Base-by-base conservation (phyloP, 352 stramenopile species). In the Phytophthora cryptogea region DNA sequence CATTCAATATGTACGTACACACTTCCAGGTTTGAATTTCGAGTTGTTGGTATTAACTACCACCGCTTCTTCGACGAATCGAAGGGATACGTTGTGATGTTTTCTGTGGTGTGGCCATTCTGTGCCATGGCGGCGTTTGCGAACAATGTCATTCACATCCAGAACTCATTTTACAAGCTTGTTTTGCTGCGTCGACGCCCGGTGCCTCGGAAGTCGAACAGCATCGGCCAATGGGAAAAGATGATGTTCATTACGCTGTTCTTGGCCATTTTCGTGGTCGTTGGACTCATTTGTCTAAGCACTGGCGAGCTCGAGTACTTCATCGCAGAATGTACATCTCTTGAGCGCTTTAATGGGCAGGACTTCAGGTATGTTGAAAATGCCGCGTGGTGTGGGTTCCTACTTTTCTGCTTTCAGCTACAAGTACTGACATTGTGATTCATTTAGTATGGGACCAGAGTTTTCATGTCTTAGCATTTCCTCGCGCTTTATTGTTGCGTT, bases 51-150 rank as follows among this genome's bases (percentile, higher is more conserved):
- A n/a, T 13, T 41, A 58, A 63, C 27, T 7, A 8, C 7, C 9
- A 32, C 30, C 20, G 17, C 30, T 35, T 40, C n/a, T 54, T 51
- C 2, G 28, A 33, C 6, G 20, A 5, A 14, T 30, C 8, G 20
- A 55, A 94, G 85, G 86, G 86, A 69, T 94, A 91, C 40, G 81
- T 94, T 16, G 86, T 94, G 20, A 95, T 95, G 86, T 93, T 95
- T 64, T 95, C 86, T 1, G 81, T 91, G 23, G 82, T 95, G 35
- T 95, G 83, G 86, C 86, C 86, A 30, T 93, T 95, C 51, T 95
- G 86, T 43, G 82, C 81, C 9, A 70, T 95, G 30, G 82, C 82
- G 7, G 86, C 78, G 5, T 67, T 94, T 20, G 78, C 72, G 23
- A 94, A 94, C 74, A 94, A 94, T 51, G 53, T 86, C 10, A 70